Conservation (phyloP, 148 eudicot genomes). For the Amaranthus palmeri region DNA sequence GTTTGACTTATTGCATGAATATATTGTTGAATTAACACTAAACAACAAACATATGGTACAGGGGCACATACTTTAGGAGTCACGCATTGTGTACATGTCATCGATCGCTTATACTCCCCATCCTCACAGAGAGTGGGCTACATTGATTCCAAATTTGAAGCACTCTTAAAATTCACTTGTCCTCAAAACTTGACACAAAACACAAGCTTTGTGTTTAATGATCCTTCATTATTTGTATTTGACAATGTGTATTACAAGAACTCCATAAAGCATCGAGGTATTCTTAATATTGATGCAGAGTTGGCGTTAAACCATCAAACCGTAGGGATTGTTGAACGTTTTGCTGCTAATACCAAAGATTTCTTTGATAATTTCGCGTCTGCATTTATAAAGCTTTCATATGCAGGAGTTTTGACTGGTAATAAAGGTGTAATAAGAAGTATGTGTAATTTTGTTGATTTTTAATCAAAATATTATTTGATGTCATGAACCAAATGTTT, state of each 20-base stretch:
- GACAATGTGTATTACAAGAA: constrained; percentile 31
- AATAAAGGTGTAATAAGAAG: constrained; percentile 26
- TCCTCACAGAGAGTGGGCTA: not conserved
- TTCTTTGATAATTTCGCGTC: constrained; percentile 29
- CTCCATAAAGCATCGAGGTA: constrained; percentile 23
- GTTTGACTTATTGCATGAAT: too few relatives aligned
- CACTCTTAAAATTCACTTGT: constrained; percentile 20
- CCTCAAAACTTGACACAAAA: constrained; percentile 21
- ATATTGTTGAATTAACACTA: too few relatives aligned
- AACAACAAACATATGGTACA: constrained; percentile 17
- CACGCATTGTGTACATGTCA: constrained; percentile 28
- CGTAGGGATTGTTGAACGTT: constrained; percentile 17
- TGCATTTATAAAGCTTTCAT: constrained; percentile 33
- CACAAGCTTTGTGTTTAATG: constrained; percentile 26
- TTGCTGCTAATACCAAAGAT: constrained; percentile 19
- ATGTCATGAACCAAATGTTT: too few relatives aligned
- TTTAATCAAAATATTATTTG: not conserved
- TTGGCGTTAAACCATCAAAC: constrained; percentile 19
- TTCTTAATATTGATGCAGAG: constrained; percentile 28
- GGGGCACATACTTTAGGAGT: constrained; percentile 34
- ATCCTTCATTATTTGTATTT: constrained; percentile 24
- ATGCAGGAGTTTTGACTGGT: constrained; percentile 29
- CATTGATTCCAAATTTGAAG: constrained; percentile 21
- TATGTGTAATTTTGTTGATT: constrained; percentile 21
- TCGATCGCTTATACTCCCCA: constrained; percentile 26